phyloP scores from a whole-genome alignment of 768 basidiomycete genomes.

The Phanerochaete carnosa region DNA sequence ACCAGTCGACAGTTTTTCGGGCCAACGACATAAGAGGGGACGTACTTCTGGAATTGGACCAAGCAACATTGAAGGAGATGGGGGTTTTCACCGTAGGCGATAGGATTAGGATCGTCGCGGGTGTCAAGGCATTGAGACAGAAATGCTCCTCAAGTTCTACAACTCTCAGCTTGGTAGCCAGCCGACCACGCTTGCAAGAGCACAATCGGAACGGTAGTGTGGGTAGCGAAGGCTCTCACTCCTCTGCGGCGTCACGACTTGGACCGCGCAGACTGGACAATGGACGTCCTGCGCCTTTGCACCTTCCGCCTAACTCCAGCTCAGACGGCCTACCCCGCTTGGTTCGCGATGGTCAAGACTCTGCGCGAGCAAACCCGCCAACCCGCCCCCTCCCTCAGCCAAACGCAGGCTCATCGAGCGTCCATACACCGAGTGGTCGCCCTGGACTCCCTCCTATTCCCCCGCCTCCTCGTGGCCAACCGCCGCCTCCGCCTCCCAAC shows the following conservation, averaged over 20 bases:
- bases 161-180: constrained; percentile 18
- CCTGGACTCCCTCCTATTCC: constrained; percentile 63
- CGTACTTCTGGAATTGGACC: constrained; percentile 89
- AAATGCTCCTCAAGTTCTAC: constrained; percentile 35
- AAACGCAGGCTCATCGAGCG: constrained; percentile 23
- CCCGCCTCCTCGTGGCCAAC: constrained; percentile 65
- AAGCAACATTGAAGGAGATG: constrained; percentile 85
- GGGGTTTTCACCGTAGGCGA: constrained; percentile 89
- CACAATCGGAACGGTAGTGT: constrained; percentile 17
- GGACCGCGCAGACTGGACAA: constrained; percentile 50
- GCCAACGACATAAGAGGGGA: constrained; percentile 91
- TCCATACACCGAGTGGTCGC: constrained; percentile 35
- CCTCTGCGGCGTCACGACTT: constrained; percentile 22
- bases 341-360: constrained; percentile 61
- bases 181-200: constrained; percentile 19
- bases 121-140: constrained; percentile 74
- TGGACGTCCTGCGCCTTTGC: constrained; percentile 78
- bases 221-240: constrained; percentile 26
- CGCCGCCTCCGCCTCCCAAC: constrained; percentile 34
- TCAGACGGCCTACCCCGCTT: constrained; percentile 70
- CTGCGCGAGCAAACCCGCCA: constrained; percentile 32
- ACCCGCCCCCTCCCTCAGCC: constrained; percentile 52
- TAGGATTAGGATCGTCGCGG: constrained; percentile 80
- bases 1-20: constrained; percentile 66
- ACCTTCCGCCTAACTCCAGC: constrained; percentile 52